These are phyloP conservation scores for Hanseniaspora hatyaiensis DNA, from an alignment of 805 yeast species.

Conservation along the genomic window DNA sequence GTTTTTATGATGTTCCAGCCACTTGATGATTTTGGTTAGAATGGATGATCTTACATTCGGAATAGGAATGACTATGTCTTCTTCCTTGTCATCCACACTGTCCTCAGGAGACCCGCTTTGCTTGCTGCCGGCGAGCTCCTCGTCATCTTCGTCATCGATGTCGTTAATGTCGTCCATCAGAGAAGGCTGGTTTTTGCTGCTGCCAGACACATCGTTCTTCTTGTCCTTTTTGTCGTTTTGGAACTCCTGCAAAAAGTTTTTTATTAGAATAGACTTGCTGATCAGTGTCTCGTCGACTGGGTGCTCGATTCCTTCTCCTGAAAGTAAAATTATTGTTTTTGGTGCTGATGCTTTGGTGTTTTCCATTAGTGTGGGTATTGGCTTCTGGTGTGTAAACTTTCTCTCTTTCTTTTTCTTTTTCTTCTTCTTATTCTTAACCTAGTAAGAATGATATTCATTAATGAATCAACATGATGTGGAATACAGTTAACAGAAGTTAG, in stretches of 20 bases:
- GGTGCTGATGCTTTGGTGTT: background rate
- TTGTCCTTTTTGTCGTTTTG: background rate
- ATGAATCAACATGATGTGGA: too few relatives aligned
- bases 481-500: too few relatives aligned
- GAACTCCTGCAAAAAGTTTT: constrained; percentile 9
- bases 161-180: constrained; percentile 15
- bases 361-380: background rate
- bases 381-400: background rate
- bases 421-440: too few relatives aligned
- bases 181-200: too few relatives aligned
- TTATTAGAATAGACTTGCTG: constrained; percentile 8
- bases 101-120: too few relatives aligned
- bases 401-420: background rate
- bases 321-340: constrained; percentile 2
- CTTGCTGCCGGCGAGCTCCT: constrained; percentile 44
- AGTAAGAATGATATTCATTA: too few relatives aligned
- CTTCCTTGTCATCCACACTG: constrained; percentile 31
- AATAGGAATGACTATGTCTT: constrained; percentile 69
- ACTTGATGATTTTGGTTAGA: constrained; percentile 79
- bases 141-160: constrained; percentile 31
- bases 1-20: constrained; percentile 92
- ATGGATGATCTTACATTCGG: constrained; percentile 85
- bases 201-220: background rate
- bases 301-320: constrained; percentile 15
- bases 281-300: constrained; percentile 2